Conservation (phyloP, 345 rosid genomes). For the Populus simonii region DNA sequence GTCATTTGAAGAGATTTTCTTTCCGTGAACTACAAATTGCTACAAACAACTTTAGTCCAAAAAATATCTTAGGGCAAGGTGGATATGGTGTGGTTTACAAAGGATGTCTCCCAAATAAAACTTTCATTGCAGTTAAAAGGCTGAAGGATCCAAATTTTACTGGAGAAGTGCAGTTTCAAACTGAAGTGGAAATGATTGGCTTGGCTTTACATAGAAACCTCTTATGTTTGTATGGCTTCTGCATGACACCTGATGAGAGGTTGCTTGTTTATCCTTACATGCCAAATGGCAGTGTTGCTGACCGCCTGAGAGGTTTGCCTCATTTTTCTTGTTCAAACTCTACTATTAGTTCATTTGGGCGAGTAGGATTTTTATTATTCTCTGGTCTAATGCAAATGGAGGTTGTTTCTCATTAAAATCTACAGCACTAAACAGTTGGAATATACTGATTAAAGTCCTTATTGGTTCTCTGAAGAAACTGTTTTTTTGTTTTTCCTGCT, state of each 20-base stretch:
- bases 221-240: constrained; percentile 79
- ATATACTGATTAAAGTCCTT: neutral
- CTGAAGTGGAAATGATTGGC: constrained; percentile 97
- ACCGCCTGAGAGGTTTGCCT: constrained; percentile 74
- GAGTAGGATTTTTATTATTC: neutral
- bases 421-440: neutral
- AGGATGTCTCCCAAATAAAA: constrained; percentile 79
- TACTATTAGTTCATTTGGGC: neutral
- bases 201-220: constrained; percentile 91
- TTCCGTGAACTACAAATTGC: constrained; percentile 80
- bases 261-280: constrained; percentile 93
- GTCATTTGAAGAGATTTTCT: constrained; percentile 78
- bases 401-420: neutral
- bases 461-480: neutral
- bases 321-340: neutral
- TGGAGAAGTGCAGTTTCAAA: constrained; percentile 95
- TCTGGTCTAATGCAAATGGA: neutral
- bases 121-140: constrained; percentile 81
- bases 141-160: constrained; percentile 82
- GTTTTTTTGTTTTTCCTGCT: neutral
- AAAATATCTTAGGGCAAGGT: constrained; percentile 85
- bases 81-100: constrained; percentile 94
- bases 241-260: constrained; percentile 79
- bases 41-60: constrained; percentile 67
- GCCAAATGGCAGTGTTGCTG: constrained; percentile 96